Percentiles rank a stretch among this genome's conserved stretches.
Conservation (phyloP, 495 filamentous ascomycete genomes). For the Aspergillus sclerotiicarbonarius region DNA sequence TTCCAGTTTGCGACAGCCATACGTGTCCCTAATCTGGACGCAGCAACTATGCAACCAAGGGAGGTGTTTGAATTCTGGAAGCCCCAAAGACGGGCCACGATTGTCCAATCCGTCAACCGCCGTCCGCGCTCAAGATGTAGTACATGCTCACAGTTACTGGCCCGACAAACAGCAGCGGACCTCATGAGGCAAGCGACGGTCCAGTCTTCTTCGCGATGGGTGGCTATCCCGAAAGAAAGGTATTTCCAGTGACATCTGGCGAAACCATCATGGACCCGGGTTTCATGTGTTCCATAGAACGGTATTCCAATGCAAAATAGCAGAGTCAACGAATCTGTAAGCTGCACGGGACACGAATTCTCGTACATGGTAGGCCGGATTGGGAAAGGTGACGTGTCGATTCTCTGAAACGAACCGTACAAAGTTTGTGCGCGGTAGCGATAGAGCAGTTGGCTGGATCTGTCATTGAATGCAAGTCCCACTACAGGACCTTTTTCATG, state of each 20-base stretch:
- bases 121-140: constrained; percentile 45
- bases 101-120: constrained; percentile 33
- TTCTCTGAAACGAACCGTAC: constrained; percentile 30
- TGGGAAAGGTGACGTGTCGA: constrained; percentile 14
- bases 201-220: constrained; percentile 38
- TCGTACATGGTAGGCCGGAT: constrained; percentile 19
- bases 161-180: constrained; percentile 26
- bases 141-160: constrained; percentile 33
- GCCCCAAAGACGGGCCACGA: constrained; percentile 42
- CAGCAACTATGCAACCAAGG: constrained; percentile 42
- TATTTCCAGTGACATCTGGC: constrained; percentile 40
- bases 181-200: constrained; percentile 42
- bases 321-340: constrained; percentile 26
- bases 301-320: constrained; percentile 43
- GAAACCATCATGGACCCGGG: constrained; percentile 6
- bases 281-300: constrained; percentile 39
- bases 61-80: constrained; percentile 36
- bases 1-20: constrained; percentile 49
- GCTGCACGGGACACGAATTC: constrained; percentile 32
- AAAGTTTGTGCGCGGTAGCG: constrained; percentile 29
- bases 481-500: constrained; percentile 26
- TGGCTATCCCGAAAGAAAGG: constrained; percentile 41
- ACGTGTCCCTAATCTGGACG: constrained; percentile 36
- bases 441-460: constrained; percentile 36
- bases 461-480: constrained; percentile 38